Evolutionary conservation across 2,329 filamentous ascomycete genomes (phyloP), one percentile per base, ranked within the genome.

Genomic region (Sporothrix mexicana): DNA sequence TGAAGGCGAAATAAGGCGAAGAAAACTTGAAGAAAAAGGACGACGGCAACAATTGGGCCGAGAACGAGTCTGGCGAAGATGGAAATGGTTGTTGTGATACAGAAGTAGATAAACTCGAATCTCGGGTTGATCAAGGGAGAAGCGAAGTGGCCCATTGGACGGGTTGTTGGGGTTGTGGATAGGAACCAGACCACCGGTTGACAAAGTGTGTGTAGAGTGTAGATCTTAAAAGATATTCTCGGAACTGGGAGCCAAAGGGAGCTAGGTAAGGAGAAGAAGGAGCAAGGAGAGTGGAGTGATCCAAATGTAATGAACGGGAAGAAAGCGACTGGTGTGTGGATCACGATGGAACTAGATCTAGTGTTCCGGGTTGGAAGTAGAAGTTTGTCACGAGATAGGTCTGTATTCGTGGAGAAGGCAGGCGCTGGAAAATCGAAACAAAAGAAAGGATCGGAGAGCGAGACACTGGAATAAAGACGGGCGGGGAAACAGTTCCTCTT

Each of bases 141-240:
- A 9, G 61, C 61, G 41, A 66, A 66, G 61, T 66, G 61, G 61
- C 61, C 61, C 61, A 66, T 66, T 47, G 20, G 41, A 25, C 41
- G 6, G 20, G 15, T 66, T 6, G 51, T 55, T 43, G 12, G 13
- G 6, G n/a, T 47, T 64, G 13, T 45, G n/a, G 30, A n/a, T 36
- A 36, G 3, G 13, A n/a, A 23, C n/a, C 59, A n/a, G n/a, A 45
- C 25, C 25, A 36, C 25, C 25, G 17, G 25, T 59, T 25, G 25
- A 36, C 17, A n/a, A 8, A 8, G 13, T 7, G 55, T 17, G 6
- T 17, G 8, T 36, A 7, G 7, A 36, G 3, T 36, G 30, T 36
- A 36, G 30, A 36, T 36, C 30, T 7, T 17, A 25, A 25, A 57
- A 6, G 55, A 57, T 6, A 30, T 30, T 10, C 53, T 20, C 15